Percentiles rank a stretch among this genome's conserved stretches.
Evolutionary conservation across 2,329 filamentous ascomycete genomes (phyloP).

Genomic region (Monilinia fructicola): DNA sequence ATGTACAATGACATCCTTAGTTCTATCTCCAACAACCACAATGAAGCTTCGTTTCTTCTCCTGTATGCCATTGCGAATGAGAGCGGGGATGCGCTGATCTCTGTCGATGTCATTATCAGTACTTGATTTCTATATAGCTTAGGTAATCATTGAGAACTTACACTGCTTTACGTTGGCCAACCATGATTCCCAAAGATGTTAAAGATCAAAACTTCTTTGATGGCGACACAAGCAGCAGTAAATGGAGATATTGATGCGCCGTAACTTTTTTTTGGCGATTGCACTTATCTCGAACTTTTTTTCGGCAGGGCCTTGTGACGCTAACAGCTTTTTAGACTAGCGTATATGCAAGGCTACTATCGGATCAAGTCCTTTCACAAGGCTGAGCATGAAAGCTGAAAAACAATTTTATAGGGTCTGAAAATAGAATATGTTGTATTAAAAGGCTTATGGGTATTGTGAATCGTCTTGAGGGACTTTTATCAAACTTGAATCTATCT

Average conservation of each 20-base stretch:
- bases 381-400: neutral
- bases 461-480: neutral
- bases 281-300: constrained; percentile 25
- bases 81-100: constrained; percentile 84
- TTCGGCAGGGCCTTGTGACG: constrained; percentile 1
- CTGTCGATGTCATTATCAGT: constrained; percentile 45
- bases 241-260: constrained; percentile 22
- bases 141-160: constrained; percentile 27
- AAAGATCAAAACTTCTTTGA: constrained; percentile 27
- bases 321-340: constrained; percentile 3
- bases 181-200: constrained; percentile 27
- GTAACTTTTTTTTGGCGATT: constrained; percentile 24
- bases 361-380: neutral
- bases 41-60: constrained; percentile 99
- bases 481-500: neutral
- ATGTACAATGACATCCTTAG: constrained; percentile 96
- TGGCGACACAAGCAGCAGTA: constrained; percentile 28
- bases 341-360: constrained; percentile 8
- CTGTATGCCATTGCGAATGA: constrained; percentile 87
- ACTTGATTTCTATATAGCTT: neutral
- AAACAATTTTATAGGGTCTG: neutral
- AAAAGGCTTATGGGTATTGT: constrained; percentile 13
- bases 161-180: constrained; percentile 37
- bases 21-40: constrained; percentile 88
- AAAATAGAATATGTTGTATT: neutral